phyloP scores from a whole-genome alignment of 306 rosid genomes.

The Fragaria nilgerrensis region DNA sequence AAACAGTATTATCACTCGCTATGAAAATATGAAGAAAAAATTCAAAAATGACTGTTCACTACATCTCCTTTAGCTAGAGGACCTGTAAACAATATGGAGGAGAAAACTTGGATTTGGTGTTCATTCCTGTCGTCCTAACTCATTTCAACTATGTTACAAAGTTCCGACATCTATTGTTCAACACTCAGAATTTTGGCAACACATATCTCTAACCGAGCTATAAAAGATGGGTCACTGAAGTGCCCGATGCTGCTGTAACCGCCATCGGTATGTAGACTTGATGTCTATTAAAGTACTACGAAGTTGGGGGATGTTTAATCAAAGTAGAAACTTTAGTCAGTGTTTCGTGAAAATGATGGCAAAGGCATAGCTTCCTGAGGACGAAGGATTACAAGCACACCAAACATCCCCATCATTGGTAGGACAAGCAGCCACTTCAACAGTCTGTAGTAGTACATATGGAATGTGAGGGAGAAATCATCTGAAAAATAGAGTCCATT shows the following conservation, averaged over 20 bases:
- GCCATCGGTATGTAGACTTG: slow-evolving; percentile 9
- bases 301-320: not conserved
- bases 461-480: slow-evolving; percentile 96
- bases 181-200: slow-evolving; percentile 21
- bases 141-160: slow-evolving; percentile 39
- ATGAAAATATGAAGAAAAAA: not conserved
- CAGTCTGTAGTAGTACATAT: slow-evolving; percentile 88
- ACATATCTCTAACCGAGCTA: slow-evolving; percentile 13
- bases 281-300: not conserved
- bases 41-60: not conserved
- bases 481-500: slow-evolving; percentile 86
- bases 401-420: slow-evolving; percentile 95
- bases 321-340: slow-evolving; percentile 40
- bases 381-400: slow-evolving; percentile 79
- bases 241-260: not conserved
- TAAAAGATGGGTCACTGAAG: not conserved
- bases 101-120: slow-evolving; percentile 4
- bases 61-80: not conserved
- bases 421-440: slow-evolving; percentile 95
- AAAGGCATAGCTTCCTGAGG: slow-evolving; percentile 90
- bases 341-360: slow-evolving; percentile 90
- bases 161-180: slow-evolving; percentile 29
- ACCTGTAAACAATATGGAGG: not conserved
- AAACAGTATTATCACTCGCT: not conserved
- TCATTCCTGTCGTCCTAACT: slow-evolving; percentile 24